phyloP scores from a whole-genome alignment of 352 stramenopile species.

The Globisporangium uncinulatum region DNA sequence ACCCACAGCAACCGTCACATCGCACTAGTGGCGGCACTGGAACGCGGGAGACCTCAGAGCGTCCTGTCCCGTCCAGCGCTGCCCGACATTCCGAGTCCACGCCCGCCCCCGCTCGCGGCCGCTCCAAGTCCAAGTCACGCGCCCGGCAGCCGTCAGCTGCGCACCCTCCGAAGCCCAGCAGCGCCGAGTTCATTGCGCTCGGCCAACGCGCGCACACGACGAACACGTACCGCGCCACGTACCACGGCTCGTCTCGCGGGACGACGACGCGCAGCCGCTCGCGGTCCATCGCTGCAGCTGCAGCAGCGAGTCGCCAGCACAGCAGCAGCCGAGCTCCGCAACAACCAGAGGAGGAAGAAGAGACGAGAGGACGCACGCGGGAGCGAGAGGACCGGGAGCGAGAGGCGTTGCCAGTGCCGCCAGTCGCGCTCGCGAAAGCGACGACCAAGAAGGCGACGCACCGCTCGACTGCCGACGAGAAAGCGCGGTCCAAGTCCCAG shows the following conservation, averaged over 20 bases:
- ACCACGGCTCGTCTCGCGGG: conserved; percentile 13
- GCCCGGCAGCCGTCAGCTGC: conserved; percentile 15
- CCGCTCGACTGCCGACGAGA: conserved; percentile 16
- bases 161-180: conserved; percentile 14
- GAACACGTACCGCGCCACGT: conserved; percentile 20
- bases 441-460: background rate
- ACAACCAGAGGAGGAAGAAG: background rate
- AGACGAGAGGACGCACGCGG: background rate
- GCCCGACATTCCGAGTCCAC: background rate
- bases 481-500: conserved; percentile 31
- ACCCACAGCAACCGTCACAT: conserved; percentile 5
- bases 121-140: conserved; percentile 64
- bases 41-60: background rate
- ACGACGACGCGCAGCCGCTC: conserved; percentile 19
- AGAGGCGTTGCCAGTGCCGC: conserved; percentile 9
- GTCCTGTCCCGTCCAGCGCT: background rate
- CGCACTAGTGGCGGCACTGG: background rate
- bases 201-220: conserved; percentile 21
- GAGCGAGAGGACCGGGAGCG: conserved; percentile 9
- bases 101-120: conserved; percentile 24
- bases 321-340: conserved; percentile 1
- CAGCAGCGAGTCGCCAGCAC: background rate
- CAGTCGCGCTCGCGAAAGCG: conserved; percentile 2
- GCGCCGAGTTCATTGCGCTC: conserved; percentile 46
- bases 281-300: conserved; percentile 13